Conservation (phyloP, 495 filamentous ascomycete genomes). For the Thermothielavioides terrestris region DNA sequence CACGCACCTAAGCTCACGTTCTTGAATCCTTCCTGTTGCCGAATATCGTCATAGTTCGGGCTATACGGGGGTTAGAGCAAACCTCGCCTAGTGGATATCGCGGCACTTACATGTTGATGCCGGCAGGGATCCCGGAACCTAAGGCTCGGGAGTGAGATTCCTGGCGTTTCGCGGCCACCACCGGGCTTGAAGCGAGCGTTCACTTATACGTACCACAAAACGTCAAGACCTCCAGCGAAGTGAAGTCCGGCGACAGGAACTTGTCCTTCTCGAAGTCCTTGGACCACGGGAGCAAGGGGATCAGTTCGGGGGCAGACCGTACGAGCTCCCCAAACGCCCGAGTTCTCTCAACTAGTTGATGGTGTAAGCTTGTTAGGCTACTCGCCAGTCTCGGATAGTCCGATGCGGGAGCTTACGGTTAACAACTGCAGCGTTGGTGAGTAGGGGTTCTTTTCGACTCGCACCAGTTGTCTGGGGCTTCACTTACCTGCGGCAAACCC, state of each 20-base stretch:
- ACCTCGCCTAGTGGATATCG: neutral
- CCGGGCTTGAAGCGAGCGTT: neutral
- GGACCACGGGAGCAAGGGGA: constrained; percentile 81
- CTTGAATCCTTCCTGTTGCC: constrained; percentile 94
- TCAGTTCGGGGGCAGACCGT: constrained; percentile 66
- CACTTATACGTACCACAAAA: constrained; percentile 28
- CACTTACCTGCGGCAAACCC: constrained; percentile 60
- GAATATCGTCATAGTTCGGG: constrained; percentile 91
- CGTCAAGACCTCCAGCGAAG: constrained; percentile 63
- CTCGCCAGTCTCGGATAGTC: neutral
- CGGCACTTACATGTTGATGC: constrained; percentile 46
- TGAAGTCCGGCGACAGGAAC: constrained; percentile 92
- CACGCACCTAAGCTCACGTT: constrained; percentile 53
- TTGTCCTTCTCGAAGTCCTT: constrained; percentile 90
- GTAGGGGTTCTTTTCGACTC: neutral
- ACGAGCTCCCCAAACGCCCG: constrained; percentile 83
- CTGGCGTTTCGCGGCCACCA: too few relatives aligned
- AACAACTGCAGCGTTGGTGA: constrained; percentile 37
- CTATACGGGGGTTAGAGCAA: constrained; percentile 47
- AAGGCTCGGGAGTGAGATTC: neutral
- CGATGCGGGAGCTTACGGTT: constrained; percentile 26
- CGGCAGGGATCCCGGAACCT: constrained; percentile 73
- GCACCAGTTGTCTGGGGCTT: too few relatives aligned
- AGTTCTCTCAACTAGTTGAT: constrained; percentile 62
- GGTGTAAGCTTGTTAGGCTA: neutral